A percentile compares a stretch with the other conserved stretches of the same genome.
These are phyloP conservation scores for Podospora didyma DNA, from an alignment of 495 filamentous ascomycete genomes.

Conservation along the genomic window DNA sequence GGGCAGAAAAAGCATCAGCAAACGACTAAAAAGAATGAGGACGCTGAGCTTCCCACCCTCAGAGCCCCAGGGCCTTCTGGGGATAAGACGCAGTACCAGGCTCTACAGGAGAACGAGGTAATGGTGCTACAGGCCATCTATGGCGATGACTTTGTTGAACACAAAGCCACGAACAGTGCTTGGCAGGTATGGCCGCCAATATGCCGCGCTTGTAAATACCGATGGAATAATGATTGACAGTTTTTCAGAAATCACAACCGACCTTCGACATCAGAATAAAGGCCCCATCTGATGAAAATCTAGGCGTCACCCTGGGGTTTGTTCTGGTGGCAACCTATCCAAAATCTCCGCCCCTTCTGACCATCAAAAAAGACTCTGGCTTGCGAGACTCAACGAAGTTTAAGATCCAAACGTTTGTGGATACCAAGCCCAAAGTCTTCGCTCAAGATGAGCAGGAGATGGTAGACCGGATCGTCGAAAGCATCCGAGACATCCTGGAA, in stretches of 20 bases:
- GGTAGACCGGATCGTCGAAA: constrained; percentile 81
- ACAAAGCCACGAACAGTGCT: constrained; percentile 65
- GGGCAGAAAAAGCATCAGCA: constrained; percentile 37
- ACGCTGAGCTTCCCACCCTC: constrained; percentile 39
- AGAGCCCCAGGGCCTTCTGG: constrained; percentile 28
- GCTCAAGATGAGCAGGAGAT: constrained; percentile 60
- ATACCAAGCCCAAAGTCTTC: constrained; percentile 64
- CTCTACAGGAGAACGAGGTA: constrained; percentile 82
- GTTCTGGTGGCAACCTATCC: constrained; percentile 90
- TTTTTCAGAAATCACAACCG: constrained; percentile 66
- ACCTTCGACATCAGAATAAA: constrained; percentile 76
- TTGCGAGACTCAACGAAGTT: constrained; percentile 61
- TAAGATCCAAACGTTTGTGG: constrained; percentile 66
- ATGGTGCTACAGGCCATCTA: constrained; percentile 88
- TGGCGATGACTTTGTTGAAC: constrained; percentile 80
- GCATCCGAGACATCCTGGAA: constrained; percentile 82
- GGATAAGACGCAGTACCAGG: constrained; percentile 64
- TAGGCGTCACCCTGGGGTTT: constrained; percentile 59
- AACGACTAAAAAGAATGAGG: constrained; percentile 30
- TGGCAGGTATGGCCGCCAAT: constrained; percentile 66
- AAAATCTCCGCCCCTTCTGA: constrained; percentile 73
- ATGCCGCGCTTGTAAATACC: not conserved
- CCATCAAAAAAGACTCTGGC: constrained; percentile 57
- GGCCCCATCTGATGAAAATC: constrained; percentile 63
- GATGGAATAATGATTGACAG: constrained; percentile 4